phyloP scores from a whole-genome alignment of 2,329 filamentous ascomycete species.

The Fusarium subglutinans region DNA sequence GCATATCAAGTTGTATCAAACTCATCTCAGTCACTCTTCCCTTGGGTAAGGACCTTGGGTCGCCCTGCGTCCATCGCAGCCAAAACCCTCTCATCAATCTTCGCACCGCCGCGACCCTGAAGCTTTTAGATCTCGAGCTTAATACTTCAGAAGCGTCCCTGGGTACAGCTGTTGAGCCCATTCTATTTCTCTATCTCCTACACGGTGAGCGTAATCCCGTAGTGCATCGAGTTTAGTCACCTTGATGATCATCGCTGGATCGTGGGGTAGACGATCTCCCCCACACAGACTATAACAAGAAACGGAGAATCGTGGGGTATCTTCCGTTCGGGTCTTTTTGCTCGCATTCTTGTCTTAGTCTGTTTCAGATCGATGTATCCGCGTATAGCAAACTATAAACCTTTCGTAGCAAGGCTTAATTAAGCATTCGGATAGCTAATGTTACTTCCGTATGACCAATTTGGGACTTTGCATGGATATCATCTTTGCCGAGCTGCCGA shows the following conservation, averaged over 20 bases:
- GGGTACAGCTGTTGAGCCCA: fast-evolving
- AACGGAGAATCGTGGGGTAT: neutral
- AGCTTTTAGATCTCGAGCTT: fast-evolving
- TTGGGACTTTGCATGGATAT: neutral
- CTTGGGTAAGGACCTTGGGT: fast-evolving
- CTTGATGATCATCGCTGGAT: neutral
- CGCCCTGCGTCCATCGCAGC: fast-evolving
- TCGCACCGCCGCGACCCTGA: fast-evolving
- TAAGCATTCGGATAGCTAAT: too few relatives aligned
- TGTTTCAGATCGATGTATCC: neutral
- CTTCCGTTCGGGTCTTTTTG: neutral
- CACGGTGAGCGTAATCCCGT: fast-evolving
- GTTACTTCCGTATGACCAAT: neutral
- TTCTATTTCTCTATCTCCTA: neutral
- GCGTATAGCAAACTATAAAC: neutral
- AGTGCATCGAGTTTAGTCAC: neutral
- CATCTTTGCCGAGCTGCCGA: neutral
- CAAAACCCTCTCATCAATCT: fast-evolving
- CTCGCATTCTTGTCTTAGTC: neutral
- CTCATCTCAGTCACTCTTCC: neutral
- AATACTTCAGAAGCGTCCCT: fast-evolving
- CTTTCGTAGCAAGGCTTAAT: neutral
- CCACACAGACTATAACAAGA: fast-evolving
- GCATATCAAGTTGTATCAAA: neutral
- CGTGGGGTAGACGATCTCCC: neutral